These are phyloP conservation scores for Hansenula lynferdii DNA, from an alignment of 1,139 yeast species.

Conservation along the genomic window DNA sequence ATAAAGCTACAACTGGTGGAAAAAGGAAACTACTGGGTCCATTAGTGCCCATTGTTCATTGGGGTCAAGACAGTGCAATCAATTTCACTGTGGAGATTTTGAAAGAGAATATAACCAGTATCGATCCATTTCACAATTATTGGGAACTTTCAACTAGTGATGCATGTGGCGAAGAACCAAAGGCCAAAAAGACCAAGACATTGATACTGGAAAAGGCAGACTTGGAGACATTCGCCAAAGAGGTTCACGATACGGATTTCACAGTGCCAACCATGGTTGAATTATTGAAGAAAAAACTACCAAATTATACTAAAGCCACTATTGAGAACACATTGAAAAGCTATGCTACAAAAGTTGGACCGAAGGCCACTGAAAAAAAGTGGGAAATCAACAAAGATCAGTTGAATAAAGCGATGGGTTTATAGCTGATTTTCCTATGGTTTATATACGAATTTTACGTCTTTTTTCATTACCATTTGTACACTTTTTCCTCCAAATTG, in stretches of 20 bases:
- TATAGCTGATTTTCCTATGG: slow-evolving; percentile 24
- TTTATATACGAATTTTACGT: neutral
- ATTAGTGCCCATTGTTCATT: slow-evolving; percentile 48
- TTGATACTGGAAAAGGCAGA: slow-evolving; percentile 44
- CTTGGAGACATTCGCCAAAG: slow-evolving; percentile 38
- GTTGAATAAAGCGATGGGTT: slow-evolving; percentile 29
- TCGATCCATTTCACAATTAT: slow-evolving; percentile 59
- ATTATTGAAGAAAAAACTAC: slow-evolving; percentile 59
- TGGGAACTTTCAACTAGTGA: slow-evolving; percentile 32
- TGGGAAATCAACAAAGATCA: slow-evolving; percentile 36
- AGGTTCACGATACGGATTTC: slow-evolving; percentile 57
- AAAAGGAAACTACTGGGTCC: slow-evolving; percentile 49
- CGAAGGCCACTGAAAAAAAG: slow-evolving; percentile 36
- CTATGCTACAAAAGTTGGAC: slow-evolving; percentile 41
- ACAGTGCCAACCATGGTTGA: slow-evolving; percentile 75
- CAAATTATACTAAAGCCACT: slow-evolving; percentile 56
- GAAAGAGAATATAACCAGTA: slow-evolving; percentile 37
- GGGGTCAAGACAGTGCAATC: slow-evolving; percentile 16
- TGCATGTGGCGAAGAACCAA: slow-evolving; percentile 13
- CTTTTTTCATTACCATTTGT: too few species aligned
- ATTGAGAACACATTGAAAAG: slow-evolving; percentile 65
- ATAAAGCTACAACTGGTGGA: slow-evolving; percentile 13
- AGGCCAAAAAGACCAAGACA: slow-evolving; percentile 35
- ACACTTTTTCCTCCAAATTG: neutral
- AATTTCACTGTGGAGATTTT: slow-evolving; percentile 22